Percentiles rank a stretch among this genome's conserved stretches.
These are phyloP conservation scores for Lophiotrema nucula DNA, from an alignment of 495 filamentous ascomycete genomes.

Conservation along the genomic window DNA sequence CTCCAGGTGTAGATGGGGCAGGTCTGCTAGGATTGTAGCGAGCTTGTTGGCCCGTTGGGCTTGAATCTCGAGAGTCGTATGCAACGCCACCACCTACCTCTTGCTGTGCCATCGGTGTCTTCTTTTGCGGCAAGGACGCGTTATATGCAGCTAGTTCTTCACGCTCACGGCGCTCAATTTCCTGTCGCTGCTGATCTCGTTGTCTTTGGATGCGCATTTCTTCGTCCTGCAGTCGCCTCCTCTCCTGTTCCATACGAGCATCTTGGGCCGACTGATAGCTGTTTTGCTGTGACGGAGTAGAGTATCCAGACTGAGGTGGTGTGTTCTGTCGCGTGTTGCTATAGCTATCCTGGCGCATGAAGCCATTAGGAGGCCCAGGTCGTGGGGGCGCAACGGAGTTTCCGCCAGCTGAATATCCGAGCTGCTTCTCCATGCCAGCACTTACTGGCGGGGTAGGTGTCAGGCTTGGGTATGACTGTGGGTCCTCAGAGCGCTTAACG, in stretches of 20 bases:
- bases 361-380: slow-evolving; percentile 57
- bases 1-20: slow-evolving; percentile 60
- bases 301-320: slow-evolving; percentile 19
- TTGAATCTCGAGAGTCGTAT: slow-evolving; percentile 44
- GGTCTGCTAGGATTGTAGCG: slow-evolving; percentile 82
- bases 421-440: slow-evolving; percentile 62
- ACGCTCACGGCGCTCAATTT: slow-evolving; percentile 59
- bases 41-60: slow-evolving; percentile 39
- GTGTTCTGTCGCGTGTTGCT: slow-evolving; percentile 35
- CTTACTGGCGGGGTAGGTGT: slow-evolving; percentile 63
- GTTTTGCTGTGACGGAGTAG: slow-evolving; percentile 14
- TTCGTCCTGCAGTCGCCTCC: slow-evolving; percentile 52
- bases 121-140: slow-evolving; percentile 74
- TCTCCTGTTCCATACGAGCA: slow-evolving; percentile 33
- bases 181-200: slow-evolving; percentile 47
- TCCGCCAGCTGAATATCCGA: slow-evolving; percentile 59
- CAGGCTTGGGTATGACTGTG: slow-evolving; percentile 69
- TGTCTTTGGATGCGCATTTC: slow-evolving; percentile 48
- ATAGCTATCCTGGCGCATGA: slow-evolving; percentile 48
- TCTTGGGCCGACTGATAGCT: slow-evolving; percentile 28
- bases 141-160: slow-evolving; percentile 82
- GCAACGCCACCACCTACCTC: slow-evolving; percentile 61
- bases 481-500: slow-evolving; percentile 80
- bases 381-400: slow-evolving; percentile 76
- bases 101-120: slow-evolving; percentile 78